These are phyloP conservation scores for Barnettozyma populi DNA, from an alignment of 805 yeast species.

Conservation along the genomic window DNA sequence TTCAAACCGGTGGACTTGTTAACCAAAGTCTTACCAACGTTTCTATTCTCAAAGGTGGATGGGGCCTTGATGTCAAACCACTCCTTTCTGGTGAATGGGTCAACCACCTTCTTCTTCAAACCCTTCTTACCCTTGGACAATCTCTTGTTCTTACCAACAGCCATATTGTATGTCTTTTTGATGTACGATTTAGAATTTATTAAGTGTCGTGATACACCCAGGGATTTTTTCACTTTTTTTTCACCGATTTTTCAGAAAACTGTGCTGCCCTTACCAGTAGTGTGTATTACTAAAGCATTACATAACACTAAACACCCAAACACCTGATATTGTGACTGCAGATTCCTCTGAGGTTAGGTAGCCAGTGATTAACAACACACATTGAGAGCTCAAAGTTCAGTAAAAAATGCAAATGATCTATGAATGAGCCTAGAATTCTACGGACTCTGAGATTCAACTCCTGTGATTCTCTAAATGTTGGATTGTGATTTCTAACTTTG, in stretches of 20 bases:
- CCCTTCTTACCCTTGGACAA: slow-evolving; percentile 91
- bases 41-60: slow-evolving; percentile 96
- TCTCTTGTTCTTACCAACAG: slow-evolving; percentile 86
- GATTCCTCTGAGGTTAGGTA: no score
- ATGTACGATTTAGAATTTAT: slow-evolving; percentile 90
- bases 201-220: slow-evolving; percentile 55
- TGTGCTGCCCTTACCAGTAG: neutral
- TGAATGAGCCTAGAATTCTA: no score
- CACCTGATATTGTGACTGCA: slow-evolving; percentile 1
- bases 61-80: slow-evolving; percentile 99
- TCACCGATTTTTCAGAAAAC: neutral
- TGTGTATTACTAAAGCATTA: neutral
- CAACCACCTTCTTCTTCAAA: slow-evolving; percentile 97
- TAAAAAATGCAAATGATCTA: no score
- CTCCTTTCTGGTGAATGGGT: slow-evolving; percentile 99
- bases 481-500: no score
- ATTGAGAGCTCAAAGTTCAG: no score
- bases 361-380: no score
- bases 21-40: slow-evolving; percentile 97
- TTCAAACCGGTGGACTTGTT: slow-evolving; percentile 98
- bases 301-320: neutral
- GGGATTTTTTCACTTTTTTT: slow-evolving; percentile 29
- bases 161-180: slow-evolving; percentile 26
- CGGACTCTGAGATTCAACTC: no score
- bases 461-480: no score